These are phyloP conservation scores for Colletotrichum sp. DNA, from an alignment of 2,329 filamentous ascomycete genomes.

Conservation along the genomic window DNA sequence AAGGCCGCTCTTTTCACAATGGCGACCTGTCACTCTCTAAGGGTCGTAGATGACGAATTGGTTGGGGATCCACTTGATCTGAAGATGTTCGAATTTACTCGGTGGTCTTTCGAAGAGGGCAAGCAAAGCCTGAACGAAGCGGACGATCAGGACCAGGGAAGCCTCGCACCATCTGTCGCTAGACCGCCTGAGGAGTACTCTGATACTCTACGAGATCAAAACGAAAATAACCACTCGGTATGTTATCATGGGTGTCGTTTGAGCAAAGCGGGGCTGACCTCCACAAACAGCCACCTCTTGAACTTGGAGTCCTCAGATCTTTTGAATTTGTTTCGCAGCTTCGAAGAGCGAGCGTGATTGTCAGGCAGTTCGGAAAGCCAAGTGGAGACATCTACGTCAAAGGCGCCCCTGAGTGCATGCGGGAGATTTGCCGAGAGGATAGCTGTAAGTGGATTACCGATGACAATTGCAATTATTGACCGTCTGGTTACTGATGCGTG, in stretches of 20 bases:
- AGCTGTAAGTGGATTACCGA: conserved; percentile 62
- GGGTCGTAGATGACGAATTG: conserved; percentile 85
- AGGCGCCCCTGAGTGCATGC: conserved; percentile 95
- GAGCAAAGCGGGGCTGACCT: conserved; percentile 16
- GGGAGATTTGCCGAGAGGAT: conserved; percentile 84
- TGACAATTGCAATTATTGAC: conserved; percentile 31
- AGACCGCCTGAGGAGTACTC: conserved; percentile 68
- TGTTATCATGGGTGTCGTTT: conserved; percentile 7
- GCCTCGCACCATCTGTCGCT: conserved; percentile 86
- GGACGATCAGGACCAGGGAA: conserved; percentile 76
- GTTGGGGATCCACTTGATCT: conserved; percentile 93
- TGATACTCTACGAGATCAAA: conserved; percentile 25
- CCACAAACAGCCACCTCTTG: conserved; percentile 60
- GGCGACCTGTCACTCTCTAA: conserved; percentile 94
- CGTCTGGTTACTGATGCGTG: neutral
- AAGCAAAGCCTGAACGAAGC: conserved; percentile 67
- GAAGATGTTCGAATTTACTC: conserved; percentile 98
- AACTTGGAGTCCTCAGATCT: conserved; percentile 87
- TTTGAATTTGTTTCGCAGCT: conserved; percentile 97
- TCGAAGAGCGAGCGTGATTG: conserved; percentile 89
- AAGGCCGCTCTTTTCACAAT: conserved; percentile 85
- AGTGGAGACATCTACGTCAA: conserved; percentile 93
- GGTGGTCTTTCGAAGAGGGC: conserved; percentile 91
- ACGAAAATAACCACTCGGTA: conserved; percentile 30
- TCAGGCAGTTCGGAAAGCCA: conserved; percentile 83